Conservation (phyloP, 192 early-diverging fungal genomes). For the Gorgonomyces haynaldii region DNA sequence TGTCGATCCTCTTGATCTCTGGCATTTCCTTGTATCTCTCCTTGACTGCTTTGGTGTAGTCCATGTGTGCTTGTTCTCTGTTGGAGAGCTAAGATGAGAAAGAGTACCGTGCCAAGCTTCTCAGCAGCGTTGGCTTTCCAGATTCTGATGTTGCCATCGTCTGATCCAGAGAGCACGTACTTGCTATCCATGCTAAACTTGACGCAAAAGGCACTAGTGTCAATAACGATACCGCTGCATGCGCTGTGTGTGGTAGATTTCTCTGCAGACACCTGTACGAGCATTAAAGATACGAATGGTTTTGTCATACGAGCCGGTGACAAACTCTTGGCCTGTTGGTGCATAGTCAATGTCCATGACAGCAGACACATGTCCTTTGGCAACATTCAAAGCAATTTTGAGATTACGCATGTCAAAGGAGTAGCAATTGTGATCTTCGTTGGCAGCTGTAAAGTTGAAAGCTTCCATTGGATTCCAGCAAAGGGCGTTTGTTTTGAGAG, state of each 20-base stretch:
- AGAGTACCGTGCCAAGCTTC: conserved; percentile 55
- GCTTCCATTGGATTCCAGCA: conserved; percentile 99
- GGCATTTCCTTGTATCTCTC: conserved; percentile 84
- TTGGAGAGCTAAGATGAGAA: conserved; percentile 20
- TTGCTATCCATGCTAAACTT: conserved; percentile 90
- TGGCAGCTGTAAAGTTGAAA: conserved; percentile 86
- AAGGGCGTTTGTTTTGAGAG: conserved; percentile 79
- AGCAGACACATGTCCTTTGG: conserved; percentile 95
- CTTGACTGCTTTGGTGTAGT: conserved; percentile 82
- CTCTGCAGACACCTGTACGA: conserved; percentile 68
- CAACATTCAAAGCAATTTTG: conserved; percentile 68
- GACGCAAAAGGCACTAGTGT: conserved; percentile 65
- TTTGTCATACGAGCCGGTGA: conserved; percentile 92
- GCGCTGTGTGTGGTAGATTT: conserved; percentile 95
- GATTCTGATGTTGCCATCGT: conserved; percentile 93
- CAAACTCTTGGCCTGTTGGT: conserved; percentile 92
- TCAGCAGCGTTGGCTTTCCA: conserved; percentile 95
- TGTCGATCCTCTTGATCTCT: conserved; percentile 75
- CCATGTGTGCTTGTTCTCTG: conserved; percentile 64
- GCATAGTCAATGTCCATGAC: conserved; percentile 91
- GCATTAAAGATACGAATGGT: conserved; percentile 80
- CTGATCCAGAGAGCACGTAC: conserved; percentile 87
- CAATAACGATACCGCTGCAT: conserved; percentile 64
- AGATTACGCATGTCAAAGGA: conserved; percentile 97
- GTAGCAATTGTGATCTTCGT: conserved; percentile 97